Evolutionary conservation across 2,329 filamentous ascomycete genomes (phyloP), one percentile per base, ranked within the genome.

Genomic region (Penicillium sp.): DNA sequence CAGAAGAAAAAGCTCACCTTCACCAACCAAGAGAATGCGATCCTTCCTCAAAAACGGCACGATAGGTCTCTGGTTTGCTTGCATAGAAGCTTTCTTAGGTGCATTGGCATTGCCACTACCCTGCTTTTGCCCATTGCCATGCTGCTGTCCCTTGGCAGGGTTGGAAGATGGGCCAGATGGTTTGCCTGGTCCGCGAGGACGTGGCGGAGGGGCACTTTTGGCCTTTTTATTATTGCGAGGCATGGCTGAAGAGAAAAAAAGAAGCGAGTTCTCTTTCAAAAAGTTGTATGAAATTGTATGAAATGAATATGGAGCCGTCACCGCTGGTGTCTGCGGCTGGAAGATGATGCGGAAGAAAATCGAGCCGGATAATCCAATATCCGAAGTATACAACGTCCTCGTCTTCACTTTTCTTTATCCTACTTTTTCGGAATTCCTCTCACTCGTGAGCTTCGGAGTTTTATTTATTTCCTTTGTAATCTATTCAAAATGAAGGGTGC

Each of bases 1-100:
- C 15, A 23, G n/a, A 52, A 59, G 49, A 35, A 35, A 35, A 35
- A 54, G 65, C 74, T 67, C 59, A 77, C 78, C 78, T 69, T 80
- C 78, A 15, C 78, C 78, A 64, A 80, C 64, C 29, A 79, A 65
- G 27, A 80, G 65, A 45, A 80, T 71, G 46, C 76, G 71, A 70
- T 80, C 78, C 23, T 64, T 69, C 48, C 64, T 72, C 37, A 71
- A 63, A 62, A 79, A 80, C 1, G 77, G 78, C 47, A 77, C 69
- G 46, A 71, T 71, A 15, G 74, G 73, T 41, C 67, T 64, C 40
- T 65, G 67, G 47, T 72, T 66, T 31, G 54, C 50, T 45, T 69
- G 65, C 15, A 67, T 23, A 35, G 59, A 59, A 17, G 64, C 59
- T 40, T 66, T 58, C 27, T 65, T 63, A 57, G 60, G 45, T 27